Evolutionary conservation across 2,329 filamentous ascomycete genomes (phyloP), one percentile per base, ranked within the genome.

Genomic region (Aspergillus puulaauensis): DNA sequence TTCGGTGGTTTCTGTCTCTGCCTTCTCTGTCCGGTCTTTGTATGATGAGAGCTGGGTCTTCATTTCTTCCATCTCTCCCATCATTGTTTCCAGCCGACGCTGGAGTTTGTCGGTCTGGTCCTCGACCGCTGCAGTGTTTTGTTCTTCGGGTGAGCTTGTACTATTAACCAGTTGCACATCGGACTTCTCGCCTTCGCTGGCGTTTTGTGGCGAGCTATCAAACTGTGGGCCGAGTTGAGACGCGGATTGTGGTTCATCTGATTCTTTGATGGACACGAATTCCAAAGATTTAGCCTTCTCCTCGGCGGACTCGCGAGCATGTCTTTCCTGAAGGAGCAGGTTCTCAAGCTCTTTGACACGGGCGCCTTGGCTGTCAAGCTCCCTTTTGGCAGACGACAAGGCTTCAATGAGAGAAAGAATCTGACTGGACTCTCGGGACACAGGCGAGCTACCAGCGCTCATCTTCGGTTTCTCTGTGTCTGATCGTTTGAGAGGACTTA

Each of bases 351-450:
- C 89, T 65, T 87, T 89, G 73, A 98, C 87, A 31, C 90, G 87
- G 43, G 86, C 82, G 51, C 86, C 87, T 71, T 97, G 92, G n/a
- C 82, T 84, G 67, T 96, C 92, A 43, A 97, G 86, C 70, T 97
- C 93, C 66, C 89, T 89, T 77, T 91, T 96, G 9, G 93, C 90
- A 58, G 85, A 86, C 54, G 89, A 90, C 44, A 99, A 79, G 19
- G 91, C 91, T 67, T 97, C 92, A 6, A 92, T 91, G 14, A 99
- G 80, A 17, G 90, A 87, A 5, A 93, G 79, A 54, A 97, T 91
- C 68, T 96, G 92, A 68, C 87, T 88, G 5, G 82, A 82, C 64
- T 88, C 86, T 47, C 75, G 73, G 41, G 76, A 76, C 17, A 79
- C 74, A 6, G 82, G 80, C 15, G 81, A 81, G 27, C 64, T 69